Percentiles rank a stretch among this genome's conserved stretches.
Conservation (phyloP, 192 early-diverging fungal species). For the Linnemannia schmuckeri region DNA sequence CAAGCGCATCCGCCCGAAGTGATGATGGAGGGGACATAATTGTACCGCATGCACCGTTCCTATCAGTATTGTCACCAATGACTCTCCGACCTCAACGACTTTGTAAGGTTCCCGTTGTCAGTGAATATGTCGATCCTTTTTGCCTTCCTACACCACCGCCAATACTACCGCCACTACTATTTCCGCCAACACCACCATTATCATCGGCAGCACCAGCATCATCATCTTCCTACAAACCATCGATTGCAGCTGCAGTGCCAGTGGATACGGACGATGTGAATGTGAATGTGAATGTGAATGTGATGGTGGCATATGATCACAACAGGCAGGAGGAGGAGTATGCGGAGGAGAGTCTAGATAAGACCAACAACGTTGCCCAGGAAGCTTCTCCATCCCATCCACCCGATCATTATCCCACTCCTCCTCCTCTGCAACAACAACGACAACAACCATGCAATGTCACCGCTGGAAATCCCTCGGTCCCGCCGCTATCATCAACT, state of each 20-base stretch:
- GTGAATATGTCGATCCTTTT: background rate
- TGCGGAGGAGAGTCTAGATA: background rate
- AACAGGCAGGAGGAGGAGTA: background rate
- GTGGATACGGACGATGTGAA: background rate
- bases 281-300: background rate
- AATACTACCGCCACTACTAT: background rate
- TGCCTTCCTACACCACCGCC: background rate
- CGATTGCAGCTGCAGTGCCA: background rate
- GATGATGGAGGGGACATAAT: background rate
- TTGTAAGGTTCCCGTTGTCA: slow-evolving; percentile 4
- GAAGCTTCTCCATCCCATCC: background rate
- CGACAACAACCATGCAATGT: background rate
- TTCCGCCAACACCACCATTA: background rate
- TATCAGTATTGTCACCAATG: background rate
- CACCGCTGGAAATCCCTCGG: background rate
- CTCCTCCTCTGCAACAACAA: background rate
- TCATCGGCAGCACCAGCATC: background rate
- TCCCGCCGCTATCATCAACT: background rate
- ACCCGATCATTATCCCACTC: background rate
- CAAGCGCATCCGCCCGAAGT: background rate
- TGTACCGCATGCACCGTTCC: slow-evolving; percentile 2
- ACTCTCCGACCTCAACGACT: background rate
- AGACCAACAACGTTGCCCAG: background rate
- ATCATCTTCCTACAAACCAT: background rate
- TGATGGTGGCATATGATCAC: background rate